Percentiles rank a stretch among this genome's conserved stretches.
phyloP scores from a whole-genome alignment of 2,329 filamentous ascomycete species.

The Kalmusia sp. region DNA sequence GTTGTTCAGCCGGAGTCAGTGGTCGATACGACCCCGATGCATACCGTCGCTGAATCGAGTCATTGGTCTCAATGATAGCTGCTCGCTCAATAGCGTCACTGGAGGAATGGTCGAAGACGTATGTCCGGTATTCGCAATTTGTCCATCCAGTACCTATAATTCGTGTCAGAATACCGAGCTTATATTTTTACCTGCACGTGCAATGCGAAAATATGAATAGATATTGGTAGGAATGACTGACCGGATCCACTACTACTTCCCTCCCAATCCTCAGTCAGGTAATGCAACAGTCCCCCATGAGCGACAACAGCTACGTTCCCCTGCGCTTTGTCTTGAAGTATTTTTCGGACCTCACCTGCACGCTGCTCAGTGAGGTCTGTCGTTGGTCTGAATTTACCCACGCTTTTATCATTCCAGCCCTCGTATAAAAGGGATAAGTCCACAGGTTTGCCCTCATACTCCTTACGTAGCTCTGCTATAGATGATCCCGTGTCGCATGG shows the following conservation, averaged over 20 bases:
- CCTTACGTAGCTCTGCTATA: slow-evolving; percentile 55
- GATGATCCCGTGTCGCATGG: slow-evolving; percentile 74
- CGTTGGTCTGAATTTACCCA: slow-evolving; percentile 44
- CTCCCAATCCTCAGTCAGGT: slow-evolving; percentile 77
- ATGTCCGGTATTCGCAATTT: slow-evolving; percentile 24
- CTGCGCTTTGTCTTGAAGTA: slow-evolving; percentile 12
- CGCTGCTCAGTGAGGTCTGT: slow-evolving; percentile 38
- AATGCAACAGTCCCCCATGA: slow-evolving; percentile 83
- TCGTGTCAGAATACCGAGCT: not conserved
- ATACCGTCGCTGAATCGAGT: not conserved
- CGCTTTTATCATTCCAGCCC: slow-evolving; percentile 62
- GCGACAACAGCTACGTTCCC: slow-evolving; percentile 74
- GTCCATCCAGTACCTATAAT: slow-evolving; percentile 26
- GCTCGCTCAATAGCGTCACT: slow-evolving; percentile 12
- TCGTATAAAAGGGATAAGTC: slow-evolving; percentile 67
- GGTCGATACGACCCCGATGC: not conserved
- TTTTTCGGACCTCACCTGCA: slow-evolving; percentile 10
- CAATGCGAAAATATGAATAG: not conserved
- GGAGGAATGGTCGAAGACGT: slow-evolving; percentile 19
- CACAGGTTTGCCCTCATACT: slow-evolving; percentile 67
- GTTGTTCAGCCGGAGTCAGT: slow-evolving; percentile 11
- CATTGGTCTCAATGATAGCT: slow-evolving; percentile 15
- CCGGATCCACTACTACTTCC: slow-evolving; percentile 12
- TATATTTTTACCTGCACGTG: too few relatives aligned
- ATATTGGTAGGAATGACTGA: slow-evolving; percentile 2